A percentile compares a stretch with the other conserved stretches of the same genome.
phyloP scores from a whole-genome alignment of 768 basidiomycete species.

The Boletus eberwhitei region DNA sequence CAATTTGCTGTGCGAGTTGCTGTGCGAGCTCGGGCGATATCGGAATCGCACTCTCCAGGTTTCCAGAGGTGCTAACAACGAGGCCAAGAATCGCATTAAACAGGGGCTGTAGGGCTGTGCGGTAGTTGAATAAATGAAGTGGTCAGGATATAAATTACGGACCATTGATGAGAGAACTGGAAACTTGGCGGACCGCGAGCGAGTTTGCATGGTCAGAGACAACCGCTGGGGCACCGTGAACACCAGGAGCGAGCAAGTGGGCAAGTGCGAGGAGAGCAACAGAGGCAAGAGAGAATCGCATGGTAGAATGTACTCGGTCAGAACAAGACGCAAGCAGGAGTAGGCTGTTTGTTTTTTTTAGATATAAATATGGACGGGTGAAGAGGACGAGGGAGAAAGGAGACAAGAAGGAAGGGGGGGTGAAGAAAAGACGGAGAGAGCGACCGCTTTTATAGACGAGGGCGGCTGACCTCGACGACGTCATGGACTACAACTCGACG shows the following conservation, averaged over 20 bases:
- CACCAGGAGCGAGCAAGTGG: constrained; percentile 12
- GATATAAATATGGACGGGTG: constrained; percentile 2
- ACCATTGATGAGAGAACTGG: not conserved
- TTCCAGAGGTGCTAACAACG: not conserved
- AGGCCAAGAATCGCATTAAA: fast-evolving
- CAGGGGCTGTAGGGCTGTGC: not conserved
- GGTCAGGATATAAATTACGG: not conserved
- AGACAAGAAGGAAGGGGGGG: constrained; percentile 12
- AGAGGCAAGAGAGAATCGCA: constrained; percentile 22
- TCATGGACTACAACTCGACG: constrained; percentile 2
- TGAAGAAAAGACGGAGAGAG: not conserved
- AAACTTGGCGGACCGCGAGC: constrained; percentile 2
- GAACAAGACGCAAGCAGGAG: constrained; percentile 17
- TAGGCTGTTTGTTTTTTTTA: constrained; percentile 19
- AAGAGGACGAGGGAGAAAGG: constrained; percentile 1
- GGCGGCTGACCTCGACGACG: constrained; percentile 10
- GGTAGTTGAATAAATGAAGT: not conserved
- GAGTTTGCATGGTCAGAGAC: not conserved
- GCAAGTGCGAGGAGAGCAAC: constrained; percentile 19
- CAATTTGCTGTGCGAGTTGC: not conserved
- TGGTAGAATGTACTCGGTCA: constrained; percentile 25
- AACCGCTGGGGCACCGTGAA: constrained; percentile 15
- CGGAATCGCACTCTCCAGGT: not conserved
- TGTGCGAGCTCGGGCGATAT: not conserved
- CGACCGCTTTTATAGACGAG: constrained; percentile 19